Evolutionary conservation across 73 alveolate genomes (phyloP), one percentile per base, ranked within the genome.

Genomic region (Paramecium pentaurelia): DNA sequence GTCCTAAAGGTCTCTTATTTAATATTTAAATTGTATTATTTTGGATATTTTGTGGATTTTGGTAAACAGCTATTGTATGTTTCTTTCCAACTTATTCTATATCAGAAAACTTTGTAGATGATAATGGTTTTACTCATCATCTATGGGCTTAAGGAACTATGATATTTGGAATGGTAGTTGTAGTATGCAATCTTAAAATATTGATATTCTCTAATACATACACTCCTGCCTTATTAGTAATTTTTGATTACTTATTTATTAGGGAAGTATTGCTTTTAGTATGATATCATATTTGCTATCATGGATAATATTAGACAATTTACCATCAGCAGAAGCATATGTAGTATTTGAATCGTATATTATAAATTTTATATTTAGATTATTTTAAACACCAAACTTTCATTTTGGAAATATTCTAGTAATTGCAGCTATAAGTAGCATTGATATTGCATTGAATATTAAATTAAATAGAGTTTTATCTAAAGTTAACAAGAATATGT

Each of bases 151-250:
- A 88, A 64, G 99, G 99, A 2, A 92, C 96, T 18, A 92, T 96
- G 77, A 95, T 96, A n/a, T 97, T 95, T 93, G 98, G 98, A 36
- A 95, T 96, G 58, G 97, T 98, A 1, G 98, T 97, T 25, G 92
- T 97, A 11, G 84, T 97, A 60, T 97, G 95, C 68, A 98, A 98
- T 94, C 44, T 98, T 84, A 96, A 97, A 70, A 95, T 98, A n/a
- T 40, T 98, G 54, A 59, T 92, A 16, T 96, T 95, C 60, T 92
- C 99, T 12, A 92, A 86, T 86, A 93, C 94, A 28, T 99, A 96
- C 64, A 64, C 94, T 71, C 75, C 77, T 20, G 94, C 92, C 20
- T 71, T 83, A 16, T 28, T 89, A 14, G 84, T 89, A 83, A 20
- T n/a, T 73, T 36, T 30, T 34, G 1, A 36, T 73, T 12, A 16